Evolutionary conservation across 257 asterid genomes (phyloP).

Genomic region (Solanum pimpinellifolium): DNA sequence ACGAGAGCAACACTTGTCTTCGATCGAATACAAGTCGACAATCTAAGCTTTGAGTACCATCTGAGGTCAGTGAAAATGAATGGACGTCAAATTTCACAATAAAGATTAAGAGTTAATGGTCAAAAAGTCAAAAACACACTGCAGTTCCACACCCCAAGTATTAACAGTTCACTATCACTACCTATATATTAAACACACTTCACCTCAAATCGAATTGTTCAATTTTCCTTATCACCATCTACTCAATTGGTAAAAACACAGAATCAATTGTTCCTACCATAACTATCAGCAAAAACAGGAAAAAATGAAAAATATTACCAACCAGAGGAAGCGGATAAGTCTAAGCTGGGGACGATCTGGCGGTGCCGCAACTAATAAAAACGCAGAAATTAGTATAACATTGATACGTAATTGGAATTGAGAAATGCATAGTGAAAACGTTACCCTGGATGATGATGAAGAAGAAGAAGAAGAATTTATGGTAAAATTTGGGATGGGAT

Average conservation of each 20-base stretch:
- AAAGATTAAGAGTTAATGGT: background rate
- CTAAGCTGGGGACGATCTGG: background rate
- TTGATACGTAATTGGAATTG: background rate
- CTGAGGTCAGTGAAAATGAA: constrained; percentile 17
- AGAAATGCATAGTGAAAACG: background rate
- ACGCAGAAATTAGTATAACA: background rate
- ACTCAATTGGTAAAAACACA: background rate
- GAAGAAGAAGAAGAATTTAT: constrained; percentile 1
- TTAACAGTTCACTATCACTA: background rate
- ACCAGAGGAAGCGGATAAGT: background rate
- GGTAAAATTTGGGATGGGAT: constrained; percentile 5
- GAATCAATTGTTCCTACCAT: background rate
- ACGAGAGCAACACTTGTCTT: constrained; percentile 44
- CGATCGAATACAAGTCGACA: constrained; percentile 30
- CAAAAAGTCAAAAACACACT: background rate
- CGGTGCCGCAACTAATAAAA: background rate
- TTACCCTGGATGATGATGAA: background rate
- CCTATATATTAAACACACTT: background rate
- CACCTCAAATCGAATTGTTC: background rate
- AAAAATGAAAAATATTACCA: background rate
- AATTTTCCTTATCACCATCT: background rate
- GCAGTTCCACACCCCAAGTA: background rate
- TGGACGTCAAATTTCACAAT: background rate
- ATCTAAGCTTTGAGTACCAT: constrained; percentile 22
- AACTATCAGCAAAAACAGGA: background rate